A percentile compares a stretch with the other conserved stretches of the same genome.
Evolutionary conservation across 139 green algal species (phyloP).

Genomic region (Pleodorina starrii): DNA sequence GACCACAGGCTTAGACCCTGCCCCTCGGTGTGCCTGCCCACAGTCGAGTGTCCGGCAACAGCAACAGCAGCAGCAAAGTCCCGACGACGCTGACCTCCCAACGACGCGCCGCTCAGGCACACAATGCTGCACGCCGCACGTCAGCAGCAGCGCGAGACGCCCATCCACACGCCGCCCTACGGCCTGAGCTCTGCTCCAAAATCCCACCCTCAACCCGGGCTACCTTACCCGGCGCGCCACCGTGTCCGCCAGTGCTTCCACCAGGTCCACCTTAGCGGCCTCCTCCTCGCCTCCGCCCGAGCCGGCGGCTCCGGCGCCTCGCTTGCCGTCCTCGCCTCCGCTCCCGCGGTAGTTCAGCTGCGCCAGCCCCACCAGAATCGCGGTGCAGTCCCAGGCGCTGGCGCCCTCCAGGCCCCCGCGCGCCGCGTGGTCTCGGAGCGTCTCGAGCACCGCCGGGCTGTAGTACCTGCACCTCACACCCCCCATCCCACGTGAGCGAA

Average conservation of each 20-base stretch:
- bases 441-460: constrained; percentile 11
- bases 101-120: too few species aligned
- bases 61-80: too few species aligned
- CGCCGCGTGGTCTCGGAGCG: constrained; percentile 18
- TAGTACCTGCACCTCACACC: constrained; percentile 45
- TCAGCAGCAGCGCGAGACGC: too few species aligned
- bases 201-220: too few species aligned
- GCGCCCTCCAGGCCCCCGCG: constrained; percentile 2
- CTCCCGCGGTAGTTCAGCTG: neutral
- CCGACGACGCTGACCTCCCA: too few species aligned
- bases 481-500: too few species aligned
- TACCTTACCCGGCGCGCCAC: constrained; percentile 1
- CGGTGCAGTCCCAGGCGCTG: constrained; percentile 26
- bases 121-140: too few species aligned
- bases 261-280: neutral
- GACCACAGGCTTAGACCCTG: too few species aligned
- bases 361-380: constrained; percentile 13
- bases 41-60: too few species aligned
- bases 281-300: neutral
- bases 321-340: neutral
- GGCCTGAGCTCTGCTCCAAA: too few species aligned
- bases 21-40: too few species aligned
- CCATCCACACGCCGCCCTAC: too few species aligned
- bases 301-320: neutral
- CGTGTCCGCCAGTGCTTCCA: constrained; percentile 1